phyloP scores from a whole-genome alignment of 495 filamentous ascomycete genomes.

The Immersiella caudata region DNA sequence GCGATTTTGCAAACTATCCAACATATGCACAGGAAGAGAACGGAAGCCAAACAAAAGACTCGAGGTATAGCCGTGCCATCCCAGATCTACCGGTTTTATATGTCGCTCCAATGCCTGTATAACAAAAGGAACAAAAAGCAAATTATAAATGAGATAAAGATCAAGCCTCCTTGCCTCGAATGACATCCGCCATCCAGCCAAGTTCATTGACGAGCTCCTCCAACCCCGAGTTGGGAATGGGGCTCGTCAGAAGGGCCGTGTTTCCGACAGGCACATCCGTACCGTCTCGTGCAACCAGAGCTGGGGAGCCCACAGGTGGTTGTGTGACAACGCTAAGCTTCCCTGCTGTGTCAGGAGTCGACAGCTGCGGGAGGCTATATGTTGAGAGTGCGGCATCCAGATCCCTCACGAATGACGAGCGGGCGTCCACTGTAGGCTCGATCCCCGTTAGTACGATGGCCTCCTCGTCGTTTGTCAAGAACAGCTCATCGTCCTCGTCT shows the following conservation, averaged over 20 bases:
- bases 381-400: conserved; percentile 40
- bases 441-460: conserved; percentile 5
- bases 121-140: conserved; percentile 8
- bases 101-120: neutral
- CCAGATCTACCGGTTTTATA: conserved; percentile 8
- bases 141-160: neutral
- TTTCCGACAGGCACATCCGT: conserved; percentile 33
- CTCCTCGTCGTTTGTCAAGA: conserved; percentile 19
- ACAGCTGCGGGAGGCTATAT: conserved; percentile 46
- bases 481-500: conserved; percentile 30
- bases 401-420: conserved; percentile 28
- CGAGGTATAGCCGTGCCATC: neutral
- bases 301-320: conserved; percentile 33
- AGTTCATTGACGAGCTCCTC: conserved; percentile 49
- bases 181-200: conserved; percentile 51
- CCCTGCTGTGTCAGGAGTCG: conserved; percentile 24
- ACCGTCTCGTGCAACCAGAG: conserved; percentile 32
- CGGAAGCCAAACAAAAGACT: neutral
- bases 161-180: conserved; percentile 36
- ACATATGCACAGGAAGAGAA: too few relatives aligned
- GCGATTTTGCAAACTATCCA: too few relatives aligned
- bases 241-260: conserved; percentile 35
- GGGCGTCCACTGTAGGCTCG: neutral
- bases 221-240: conserved; percentile 42
- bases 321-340: conserved; percentile 21